Conservation (phyloP, 305 asterid species). For the Solanum hybrid region DNA sequence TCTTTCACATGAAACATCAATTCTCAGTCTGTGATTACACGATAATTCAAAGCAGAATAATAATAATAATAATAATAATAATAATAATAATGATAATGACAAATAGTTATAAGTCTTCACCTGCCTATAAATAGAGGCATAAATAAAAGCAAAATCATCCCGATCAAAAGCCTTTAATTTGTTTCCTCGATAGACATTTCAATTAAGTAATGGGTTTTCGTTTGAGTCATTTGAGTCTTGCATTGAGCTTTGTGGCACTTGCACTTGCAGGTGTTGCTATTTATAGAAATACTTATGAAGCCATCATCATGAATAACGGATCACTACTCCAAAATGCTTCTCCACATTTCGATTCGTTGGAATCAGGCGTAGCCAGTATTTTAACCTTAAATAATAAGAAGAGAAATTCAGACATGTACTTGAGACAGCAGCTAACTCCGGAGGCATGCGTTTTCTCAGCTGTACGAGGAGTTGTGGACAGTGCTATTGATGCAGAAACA, state of each 20-base stretch:
- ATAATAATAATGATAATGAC: neutral
- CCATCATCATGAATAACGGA: neutral
- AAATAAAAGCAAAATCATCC: neutral
- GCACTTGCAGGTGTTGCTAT: slow-evolving; percentile 8
- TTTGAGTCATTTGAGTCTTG: slow-evolving; percentile 1
- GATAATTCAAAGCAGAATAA: neutral
- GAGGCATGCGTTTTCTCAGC: neutral
- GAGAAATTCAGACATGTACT: neutral
- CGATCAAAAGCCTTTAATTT: neutral
- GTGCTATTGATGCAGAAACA: neutral
- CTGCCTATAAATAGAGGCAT: neutral
- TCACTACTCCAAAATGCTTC: neutral
- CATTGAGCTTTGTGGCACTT: slow-evolving; percentile 2
- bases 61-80: too few species aligned
- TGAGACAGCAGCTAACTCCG: neutral
- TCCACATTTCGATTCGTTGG: neutral
- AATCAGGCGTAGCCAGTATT: neutral
- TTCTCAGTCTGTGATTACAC: neutral
- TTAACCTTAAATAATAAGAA: neutral
- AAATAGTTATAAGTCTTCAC: neutral
- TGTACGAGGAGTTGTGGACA: neutral
- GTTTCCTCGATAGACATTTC: neutral
- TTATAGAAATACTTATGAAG: slow-evolving; percentile 1
- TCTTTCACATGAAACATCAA: neutral
- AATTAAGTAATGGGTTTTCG: neutral